A percentile compares a stretch with the other conserved stretches of the same genome.
phyloP scores from a whole-genome alignment of 176 grass and related monocot species.

The Musa schizocarpa region DNA sequence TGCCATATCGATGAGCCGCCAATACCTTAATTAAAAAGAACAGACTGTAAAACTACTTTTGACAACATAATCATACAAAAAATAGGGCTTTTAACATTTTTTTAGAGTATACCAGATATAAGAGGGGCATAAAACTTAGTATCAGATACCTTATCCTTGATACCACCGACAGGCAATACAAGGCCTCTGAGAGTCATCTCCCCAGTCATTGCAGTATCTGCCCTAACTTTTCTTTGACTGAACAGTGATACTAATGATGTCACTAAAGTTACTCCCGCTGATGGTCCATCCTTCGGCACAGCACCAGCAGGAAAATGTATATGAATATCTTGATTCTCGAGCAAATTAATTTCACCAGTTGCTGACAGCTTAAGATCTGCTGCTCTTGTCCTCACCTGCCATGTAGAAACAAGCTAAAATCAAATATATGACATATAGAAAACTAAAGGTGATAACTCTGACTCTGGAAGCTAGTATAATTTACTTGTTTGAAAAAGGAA shows the following conservation, averaged over 20 bases:
- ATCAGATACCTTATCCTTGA: constrained; percentile 82
- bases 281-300: constrained; percentile 97
- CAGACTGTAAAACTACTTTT: not conserved
- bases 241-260: constrained; percentile 86
- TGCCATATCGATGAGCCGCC: constrained; percentile 88
- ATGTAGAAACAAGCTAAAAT: constrained; percentile 21
- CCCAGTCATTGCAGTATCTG: constrained; percentile 96
- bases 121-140: not conserved
- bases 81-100: not conserved
- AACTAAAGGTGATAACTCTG: too few relatives aligned
- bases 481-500: too few relatives aligned
- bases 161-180: constrained; percentile 85
- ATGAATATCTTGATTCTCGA: constrained; percentile 83
- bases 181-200: constrained; percentile 97
- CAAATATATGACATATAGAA: not conserved
- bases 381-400: constrained; percentile 82
- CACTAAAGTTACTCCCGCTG: constrained; percentile 90
- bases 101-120: not conserved
- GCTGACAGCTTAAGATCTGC: constrained; percentile 62
- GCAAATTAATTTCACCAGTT: constrained; percentile 54
- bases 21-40: constrained; percentile 51
- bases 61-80: not conserved
- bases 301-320: constrained; percentile 98
- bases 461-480: too few relatives aligned
- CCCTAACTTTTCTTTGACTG: constrained; percentile 75